A percentile compares a stretch with the other conserved stretches of the same genome.
Evolutionary conservation across 2,329 filamentous ascomycete genomes (phyloP).

Genomic region (Stylonectria norvegica): DNA sequence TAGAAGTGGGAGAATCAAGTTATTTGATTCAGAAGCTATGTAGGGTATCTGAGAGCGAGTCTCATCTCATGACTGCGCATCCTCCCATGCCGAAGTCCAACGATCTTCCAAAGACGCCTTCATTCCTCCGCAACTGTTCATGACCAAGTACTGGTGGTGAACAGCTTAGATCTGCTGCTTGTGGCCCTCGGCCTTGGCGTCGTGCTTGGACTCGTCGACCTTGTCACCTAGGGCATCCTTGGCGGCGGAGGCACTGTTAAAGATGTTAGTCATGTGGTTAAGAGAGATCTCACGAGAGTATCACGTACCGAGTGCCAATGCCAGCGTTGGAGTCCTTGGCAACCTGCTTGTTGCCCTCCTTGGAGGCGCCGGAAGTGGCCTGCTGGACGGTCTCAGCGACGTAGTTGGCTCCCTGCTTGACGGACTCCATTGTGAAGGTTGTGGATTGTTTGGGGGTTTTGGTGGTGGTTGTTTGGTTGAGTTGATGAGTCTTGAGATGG

Average conservation of each 20-base stretch:
- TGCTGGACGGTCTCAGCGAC: conserved; percentile 61
- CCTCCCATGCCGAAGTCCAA: background rate
- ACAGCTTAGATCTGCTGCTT: conserved; percentile 38
- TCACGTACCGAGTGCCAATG: conserved; percentile 50
- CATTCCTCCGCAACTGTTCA: background rate
- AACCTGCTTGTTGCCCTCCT: conserved; percentile 67
- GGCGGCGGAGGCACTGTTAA: conserved; percentile 42
- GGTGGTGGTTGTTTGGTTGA: conserved; percentile 8
- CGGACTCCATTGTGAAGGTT: conserved; percentile 46
- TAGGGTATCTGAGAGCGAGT: conserved; percentile 24
- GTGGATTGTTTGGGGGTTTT: conserved; percentile 10
- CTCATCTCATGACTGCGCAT: conserved; percentile 7
- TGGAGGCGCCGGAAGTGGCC: conserved; percentile 52
- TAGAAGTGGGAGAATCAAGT: background rate
- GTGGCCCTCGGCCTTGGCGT: conserved; percentile 39
- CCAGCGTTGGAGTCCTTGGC: conserved; percentile 58
- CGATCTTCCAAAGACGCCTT: conserved; percentile 4
- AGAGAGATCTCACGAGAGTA: background rate
- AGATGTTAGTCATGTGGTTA: conserved; percentile 6
- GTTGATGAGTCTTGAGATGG: conserved; percentile 5
- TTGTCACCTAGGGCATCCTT: conserved; percentile 49
- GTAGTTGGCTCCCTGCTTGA: conserved; percentile 64
- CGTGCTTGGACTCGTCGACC: conserved; percentile 39
- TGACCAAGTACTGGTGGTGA: background rate
- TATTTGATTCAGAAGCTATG: conserved; percentile 17